Base-by-base conservation (phyloP, 805 yeast species). In the Candida sonorensis region DNA sequence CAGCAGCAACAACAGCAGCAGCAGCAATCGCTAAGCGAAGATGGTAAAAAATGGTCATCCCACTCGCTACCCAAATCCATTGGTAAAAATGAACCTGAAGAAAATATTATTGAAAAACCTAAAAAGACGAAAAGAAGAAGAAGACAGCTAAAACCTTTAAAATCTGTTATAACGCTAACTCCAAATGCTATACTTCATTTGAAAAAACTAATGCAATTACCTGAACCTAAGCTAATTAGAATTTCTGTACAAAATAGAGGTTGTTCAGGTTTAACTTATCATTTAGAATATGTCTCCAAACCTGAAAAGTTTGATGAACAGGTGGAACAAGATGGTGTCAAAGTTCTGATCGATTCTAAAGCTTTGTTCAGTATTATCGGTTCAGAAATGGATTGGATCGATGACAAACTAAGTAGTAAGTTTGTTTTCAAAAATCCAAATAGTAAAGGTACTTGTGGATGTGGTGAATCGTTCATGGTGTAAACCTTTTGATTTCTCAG, bases 391-490 rank as follows among this genome's bases (percentile, higher is more conserved):
- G 98, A 92, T 60, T 92, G 96, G 95, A 67, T 85, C 30, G 97
- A 92, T 52, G 96, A 92, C 51, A 88, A 86, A 57, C 66, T 92
- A 41, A 73, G 87, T 20, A 78, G 92, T 10, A 74, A 94, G 50
- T 92, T 92, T 55, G 86, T 92, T 13, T 92, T 92, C 68, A 81
- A 72, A 54, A 92, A 92, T 58, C 98, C 98, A 41, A 92, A 92
- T 61, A 82, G 95, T 24, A 92, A 90, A 64, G 98, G 97, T 20
- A 84, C 95, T 30, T 92, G 98, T 62, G 98, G 98, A 10, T 92
- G 98, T 59, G 98, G 98, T 34, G 98, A 92, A 64, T 85, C 96
- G 5, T 92, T 92, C 58, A 92, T 88, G 96, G 96, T 90, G 7
- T 88, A 63, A 52, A n/a, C 4, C n/a, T n/a, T n/a, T n/a, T n/a